Conservation (phyloP, 306 rosid species). For the Cajanus cajan region DNA sequence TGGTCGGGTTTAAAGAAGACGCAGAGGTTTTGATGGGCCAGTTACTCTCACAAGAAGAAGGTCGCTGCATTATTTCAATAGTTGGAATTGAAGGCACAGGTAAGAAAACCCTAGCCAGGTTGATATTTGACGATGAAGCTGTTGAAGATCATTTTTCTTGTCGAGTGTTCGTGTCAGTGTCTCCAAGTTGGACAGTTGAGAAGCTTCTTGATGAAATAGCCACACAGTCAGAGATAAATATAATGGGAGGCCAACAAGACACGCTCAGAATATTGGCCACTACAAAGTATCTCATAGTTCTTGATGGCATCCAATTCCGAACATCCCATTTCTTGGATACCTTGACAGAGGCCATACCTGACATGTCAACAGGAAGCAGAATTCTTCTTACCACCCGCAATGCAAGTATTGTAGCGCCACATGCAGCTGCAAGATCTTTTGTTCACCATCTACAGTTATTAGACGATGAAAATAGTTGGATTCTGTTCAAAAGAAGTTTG, state of each 20-base stretch:
- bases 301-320: background rate
- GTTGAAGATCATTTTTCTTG: background rate
- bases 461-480: conserved; percentile 29
- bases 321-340: background rate
- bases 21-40: no score
- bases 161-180: conserved; percentile 25
- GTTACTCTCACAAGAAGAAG: no score
- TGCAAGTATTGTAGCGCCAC: background rate
- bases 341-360: background rate
- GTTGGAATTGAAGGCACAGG: no score
- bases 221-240: background rate
- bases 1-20: no score
- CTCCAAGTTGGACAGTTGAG: background rate
- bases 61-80: no score
- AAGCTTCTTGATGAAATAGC: background rate
- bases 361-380: background rate
- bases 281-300: background rate
- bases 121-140: background rate
- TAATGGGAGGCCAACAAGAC: background rate
- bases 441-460: conserved; percentile 14
- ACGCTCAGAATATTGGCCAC: background rate
- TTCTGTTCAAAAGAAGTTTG: background rate
- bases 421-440: background rate
- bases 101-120: no score
- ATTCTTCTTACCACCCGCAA: background rate